Evolutionary conservation across 345 rosid genomes (phyloP).

Genomic region (Capsella bursapastoris): DNA sequence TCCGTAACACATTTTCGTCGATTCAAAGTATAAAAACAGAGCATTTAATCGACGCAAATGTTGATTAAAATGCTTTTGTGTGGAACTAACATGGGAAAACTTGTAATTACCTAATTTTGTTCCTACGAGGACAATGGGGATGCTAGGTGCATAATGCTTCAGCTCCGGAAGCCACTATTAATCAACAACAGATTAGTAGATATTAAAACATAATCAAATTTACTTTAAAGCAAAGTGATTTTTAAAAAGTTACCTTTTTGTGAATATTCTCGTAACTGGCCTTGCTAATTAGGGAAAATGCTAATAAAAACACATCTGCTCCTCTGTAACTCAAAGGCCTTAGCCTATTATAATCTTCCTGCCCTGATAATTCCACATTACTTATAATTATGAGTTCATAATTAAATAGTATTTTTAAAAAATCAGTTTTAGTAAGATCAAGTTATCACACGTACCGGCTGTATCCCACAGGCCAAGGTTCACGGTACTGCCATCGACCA

Average conservation of each 20-base stretch:
- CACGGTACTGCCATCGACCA: constrained; percentile 81
- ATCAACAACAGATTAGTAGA: not conserved
- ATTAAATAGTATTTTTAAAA: too few relatives aligned
- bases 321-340: constrained; percentile 88
- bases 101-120: constrained; percentile 63
- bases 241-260: constrained; percentile 58
- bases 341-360: constrained; percentile 83
- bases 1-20: too few relatives aligned
- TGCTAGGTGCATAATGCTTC: constrained; percentile 74
- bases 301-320: constrained; percentile 82
- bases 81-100: too few relatives aligned
- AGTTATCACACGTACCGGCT: constrained; percentile 62
- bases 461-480: constrained; percentile 95
- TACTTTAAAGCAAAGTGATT: too few relatives aligned
- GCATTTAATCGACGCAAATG: too few relatives aligned
- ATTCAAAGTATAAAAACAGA: too few relatives aligned
- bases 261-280: constrained; percentile 79
- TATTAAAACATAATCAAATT: not conserved
- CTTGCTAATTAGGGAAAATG: constrained; percentile 78
- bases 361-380: constrained; percentile 52
- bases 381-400: not conserved
- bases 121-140: constrained; percentile 79
- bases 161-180: constrained; percentile 83
- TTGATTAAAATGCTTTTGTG: too few relatives aligned
- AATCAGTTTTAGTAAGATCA: not conserved